Base-by-base conservation (phyloP, 306 rosid genomes). In the Vigna reflexopilosa region DNA sequence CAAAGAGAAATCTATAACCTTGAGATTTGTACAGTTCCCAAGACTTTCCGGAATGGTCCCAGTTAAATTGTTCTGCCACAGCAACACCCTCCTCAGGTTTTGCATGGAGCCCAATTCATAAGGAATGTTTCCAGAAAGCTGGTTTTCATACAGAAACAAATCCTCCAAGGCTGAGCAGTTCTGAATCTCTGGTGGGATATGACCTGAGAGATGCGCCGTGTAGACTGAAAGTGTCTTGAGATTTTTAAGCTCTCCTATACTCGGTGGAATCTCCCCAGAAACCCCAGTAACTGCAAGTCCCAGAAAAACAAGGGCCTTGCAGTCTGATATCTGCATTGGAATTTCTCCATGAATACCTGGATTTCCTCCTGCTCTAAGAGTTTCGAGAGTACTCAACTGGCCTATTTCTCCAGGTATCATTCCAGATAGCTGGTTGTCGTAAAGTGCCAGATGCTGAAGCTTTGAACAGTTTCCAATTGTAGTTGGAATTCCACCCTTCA, bases 211-310 rank as follows among this genome's bases (percentile, higher is more conserved):
- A 40, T 90, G 92, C 38, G 98, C 91, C 15, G 97, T 90, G 82
- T 94, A 94, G 40, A 89, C 85, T 1, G 93, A 90, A 78, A 94
- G 92, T 36, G 95, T 92, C 85, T 89, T 76, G 61, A 94, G 94
- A 80, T 87, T 89, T 51, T 61, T 76, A 15, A 94, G 96, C 70
- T 84, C 87, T 57, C 98, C 98, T 77, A 94, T 70, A 51, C 90
- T 87, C 34, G 85, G 52, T 36, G 97, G 98, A 85, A 94, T 89
- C 87, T 77, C 70, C 82, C 98, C 97, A 1, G 93, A 89, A 77
- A 90, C 81, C 32, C 94, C 91, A 11, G 97, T 92, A 80, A 85
- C 98, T 22, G 98, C 91, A 15, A 94, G 93, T 65, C 98, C 98
- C 6, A 94, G 84, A 20, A 92, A 87, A 77, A 80, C 83, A 15